Evolutionary conservation across 495 filamentous ascomycete species (phyloP), one percentile per base, ranked within the genome.

Genomic region (Penicillium turbatum): DNA sequence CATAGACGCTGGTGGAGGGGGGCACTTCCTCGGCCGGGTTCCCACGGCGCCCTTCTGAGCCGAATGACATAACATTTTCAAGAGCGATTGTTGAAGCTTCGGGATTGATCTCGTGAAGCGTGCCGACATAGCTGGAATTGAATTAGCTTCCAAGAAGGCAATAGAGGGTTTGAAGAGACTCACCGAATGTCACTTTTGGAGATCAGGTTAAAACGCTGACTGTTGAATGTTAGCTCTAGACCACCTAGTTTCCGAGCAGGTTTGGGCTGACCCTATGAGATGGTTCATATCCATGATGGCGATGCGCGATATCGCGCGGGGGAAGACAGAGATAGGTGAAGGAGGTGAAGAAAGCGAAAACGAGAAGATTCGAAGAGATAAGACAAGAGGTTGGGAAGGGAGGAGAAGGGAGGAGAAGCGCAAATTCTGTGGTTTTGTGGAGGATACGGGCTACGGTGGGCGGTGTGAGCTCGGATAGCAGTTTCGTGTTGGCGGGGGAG

Each of bases 171-270:
- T 52, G 16, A 39, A 19, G 19, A 30, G 69, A 24, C 84, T 56
- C 75, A 95, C 88, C 90, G 88, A 72, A 99, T 97, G 71, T 97
- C 90, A 70, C 92, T 95, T 73, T 89, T 95, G 16, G 95, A 97
- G 72, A 99, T 91, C 71, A 99, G 66, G 69, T 77, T 73, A 66
- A 79, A 77, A 57, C 73, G 70, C 68, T 75, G 73, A 69, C 74
- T 77, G 68, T 67, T 59, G 68, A 62, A 62, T 72, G 73, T 78
- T 73, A 77, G 68, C 68, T 71, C 65, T 65, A 66, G 65, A 61
- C 65, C 55, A 67, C 67, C 68, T 63, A 64, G 57, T 57, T 60
- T 69, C 61, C 66, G 57, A 61, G 61, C 62, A 62, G 56, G 55
- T 63, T 59, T 57, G 62, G 49, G 74, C 75, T 74, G 63, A 78